These are phyloP conservation scores for Amylostereum areolatum DNA, from an alignment of 1,284 basidiomycete genomes.

Conservation along the genomic window DNA sequence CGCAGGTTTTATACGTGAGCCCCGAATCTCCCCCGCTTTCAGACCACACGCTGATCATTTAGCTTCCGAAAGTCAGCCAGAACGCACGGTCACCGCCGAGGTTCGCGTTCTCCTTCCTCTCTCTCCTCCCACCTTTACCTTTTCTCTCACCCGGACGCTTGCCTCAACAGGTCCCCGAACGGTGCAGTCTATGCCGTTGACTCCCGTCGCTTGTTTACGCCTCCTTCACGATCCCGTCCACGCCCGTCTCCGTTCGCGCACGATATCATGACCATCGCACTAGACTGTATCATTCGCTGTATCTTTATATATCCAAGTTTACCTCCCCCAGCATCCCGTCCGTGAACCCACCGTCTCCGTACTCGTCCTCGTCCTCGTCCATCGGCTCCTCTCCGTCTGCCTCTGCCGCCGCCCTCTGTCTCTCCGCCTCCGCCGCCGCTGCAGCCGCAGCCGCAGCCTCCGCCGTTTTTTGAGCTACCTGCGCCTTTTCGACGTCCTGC, in stretches of 20 bases:
- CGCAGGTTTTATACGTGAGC: conserved; percentile 52
- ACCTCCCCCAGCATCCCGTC: conserved; percentile 61
- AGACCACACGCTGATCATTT: conserved; percentile 1
- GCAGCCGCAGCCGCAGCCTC: conserved; percentile 40
- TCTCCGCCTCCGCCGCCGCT: conserved; percentile 16
- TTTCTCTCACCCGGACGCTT: background rate
- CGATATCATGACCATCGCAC: background rate
- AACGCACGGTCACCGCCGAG: conserved; percentile 23
- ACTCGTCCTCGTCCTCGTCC: conserved; percentile 50
- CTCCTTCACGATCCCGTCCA: background rate
- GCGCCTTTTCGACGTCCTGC: conserved; percentile 77
- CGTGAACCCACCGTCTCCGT: conserved; percentile 68
- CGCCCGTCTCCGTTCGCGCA: background rate
- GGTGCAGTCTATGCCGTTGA: conserved; percentile 3
- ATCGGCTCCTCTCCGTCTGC: conserved; percentile 27
- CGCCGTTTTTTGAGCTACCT: conserved; percentile 67
- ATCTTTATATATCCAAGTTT: conserved; percentile 36
- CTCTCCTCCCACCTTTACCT: background rate
- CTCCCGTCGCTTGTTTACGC: background rate
- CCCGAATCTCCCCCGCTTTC: conserved; percentile 11
- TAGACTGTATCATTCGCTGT: background rate
- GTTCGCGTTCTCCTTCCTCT: conserved; percentile 10
- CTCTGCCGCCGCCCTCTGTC: conserved; percentile 16
- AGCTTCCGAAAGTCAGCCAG: conserved; percentile 20
- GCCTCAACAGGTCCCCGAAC: background rate